Percentiles rank a stretch among this genome's conserved stretches.
These are phyloP conservation scores for Infundibulicybe gibba DNA, from an alignment of 768 basidiomycete species.

Conservation along the genomic window DNA sequence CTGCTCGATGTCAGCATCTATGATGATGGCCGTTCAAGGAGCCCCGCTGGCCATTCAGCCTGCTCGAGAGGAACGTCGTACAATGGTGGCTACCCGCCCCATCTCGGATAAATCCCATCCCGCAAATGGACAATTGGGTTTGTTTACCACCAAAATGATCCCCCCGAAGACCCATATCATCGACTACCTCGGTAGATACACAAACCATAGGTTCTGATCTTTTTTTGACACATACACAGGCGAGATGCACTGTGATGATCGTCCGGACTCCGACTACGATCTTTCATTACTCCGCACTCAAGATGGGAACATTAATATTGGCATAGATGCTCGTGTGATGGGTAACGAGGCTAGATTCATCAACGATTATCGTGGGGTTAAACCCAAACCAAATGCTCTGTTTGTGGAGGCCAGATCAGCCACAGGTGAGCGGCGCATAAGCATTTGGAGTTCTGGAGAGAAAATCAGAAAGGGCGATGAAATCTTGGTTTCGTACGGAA, in stretches of 20 bases:
- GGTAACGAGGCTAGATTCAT: constrained; percentile 90
- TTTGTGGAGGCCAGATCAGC: constrained; percentile 56
- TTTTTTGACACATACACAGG: constrained; percentile 33
- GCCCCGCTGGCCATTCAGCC: constrained; percentile 4
- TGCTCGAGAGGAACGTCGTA: constrained; percentile 9
- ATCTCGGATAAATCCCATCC: constrained; percentile 65
- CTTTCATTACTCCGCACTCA: constrained; percentile 67
- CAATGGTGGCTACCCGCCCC: constrained; percentile 49
- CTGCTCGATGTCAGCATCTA: constrained; percentile 45
- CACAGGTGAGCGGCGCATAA: constrained; percentile 69
- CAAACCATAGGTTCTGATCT: neutral
- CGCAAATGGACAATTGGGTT: constrained; percentile 71
- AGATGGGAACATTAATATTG: constrained; percentile 58
- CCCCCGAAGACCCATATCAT: constrained; percentile 62
- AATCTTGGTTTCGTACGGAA: constrained; percentile 86
- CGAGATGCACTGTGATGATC: constrained; percentile 77
- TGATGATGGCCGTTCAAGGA: constrained; percentile 35
- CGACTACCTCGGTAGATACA: constrained; percentile 57
- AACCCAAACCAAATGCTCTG: constrained; percentile 60
- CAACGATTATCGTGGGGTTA: constrained; percentile 88
- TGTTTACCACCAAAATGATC: constrained; percentile 78
- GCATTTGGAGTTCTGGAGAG: constrained; percentile 62
- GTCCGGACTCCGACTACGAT: constrained; percentile 81
- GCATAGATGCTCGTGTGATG: constrained; percentile 68
- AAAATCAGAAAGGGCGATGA: constrained; percentile 78